A percentile compares a stretch with the other conserved stretches of the same genome.
Evolutionary conservation across 345 rosid species (phyloP).

Genomic region (Boechera stricta): DNA sequence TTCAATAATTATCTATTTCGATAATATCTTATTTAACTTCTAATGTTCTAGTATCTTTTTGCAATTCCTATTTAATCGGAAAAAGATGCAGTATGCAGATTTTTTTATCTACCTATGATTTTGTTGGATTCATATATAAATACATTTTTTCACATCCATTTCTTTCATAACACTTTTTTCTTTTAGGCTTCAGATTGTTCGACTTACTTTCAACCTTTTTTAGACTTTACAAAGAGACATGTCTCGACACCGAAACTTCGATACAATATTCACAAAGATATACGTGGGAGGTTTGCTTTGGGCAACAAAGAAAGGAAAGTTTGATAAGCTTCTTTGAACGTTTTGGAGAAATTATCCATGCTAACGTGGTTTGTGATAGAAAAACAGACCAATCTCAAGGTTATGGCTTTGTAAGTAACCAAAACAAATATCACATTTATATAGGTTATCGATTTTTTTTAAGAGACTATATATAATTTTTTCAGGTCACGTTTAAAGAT

Average conservation of each 20-base stretch:
- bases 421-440: neutral
- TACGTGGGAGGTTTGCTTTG: constrained; percentile 24
- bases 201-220: neutral
- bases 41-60: neutral
- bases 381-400: constrained; percentile 51
- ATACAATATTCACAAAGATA: constrained; percentile 20
- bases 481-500: constrained; percentile 67
- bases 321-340: constrained; percentile 41
- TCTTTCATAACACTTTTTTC: neutral
- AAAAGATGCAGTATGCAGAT: neutral
- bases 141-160: neutral
- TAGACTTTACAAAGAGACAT: neutral
- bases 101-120: neutral
- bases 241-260: neutral
- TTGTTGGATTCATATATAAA: neutral
- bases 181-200: neutral
- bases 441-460: neutral
- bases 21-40: too few relatives aligned
- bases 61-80: neutral
- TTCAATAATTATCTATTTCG: neutral
- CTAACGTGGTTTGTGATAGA: constrained; percentile 49
- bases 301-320: constrained; percentile 3
- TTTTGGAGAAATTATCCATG: constrained; percentile 52
- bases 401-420: constrained; percentile 51
- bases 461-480: neutral